Evolutionary conservation across 2,329 filamentous ascomycete species (phyloP).

Genomic region (Penicillium brasilianum): DNA sequence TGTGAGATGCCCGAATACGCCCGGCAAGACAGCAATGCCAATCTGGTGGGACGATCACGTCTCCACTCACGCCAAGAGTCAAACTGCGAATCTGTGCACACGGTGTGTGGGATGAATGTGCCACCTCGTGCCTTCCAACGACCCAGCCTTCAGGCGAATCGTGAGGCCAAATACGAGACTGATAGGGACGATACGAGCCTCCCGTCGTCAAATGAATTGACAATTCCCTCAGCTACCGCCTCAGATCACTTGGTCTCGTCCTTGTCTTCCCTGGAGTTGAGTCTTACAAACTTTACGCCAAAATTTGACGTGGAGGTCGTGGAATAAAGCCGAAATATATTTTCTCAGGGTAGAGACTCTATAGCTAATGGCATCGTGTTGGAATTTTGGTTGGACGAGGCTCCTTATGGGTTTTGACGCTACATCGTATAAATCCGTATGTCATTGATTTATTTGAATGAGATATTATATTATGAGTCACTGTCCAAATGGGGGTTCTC

Average conservation of each 20-base stretch:
- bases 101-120: neutral
- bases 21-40: neutral
- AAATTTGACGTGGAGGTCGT: neutral
- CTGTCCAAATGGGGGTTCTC: neutral
- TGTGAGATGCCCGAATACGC: neutral
- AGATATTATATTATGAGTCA: neutral
- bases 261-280: slow-evolving; percentile 1
- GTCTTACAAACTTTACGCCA: neutral
- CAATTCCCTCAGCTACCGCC: neutral
- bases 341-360: neutral
- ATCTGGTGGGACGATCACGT: neutral
- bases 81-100: neutral
- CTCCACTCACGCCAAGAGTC: neutral
- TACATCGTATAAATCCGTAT: neutral
- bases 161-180: neutral
- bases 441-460: neutral
- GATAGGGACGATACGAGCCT: neutral
- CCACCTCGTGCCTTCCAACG: neutral
- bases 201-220: neutral
- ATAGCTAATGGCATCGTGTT: neutral
- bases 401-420: neutral
- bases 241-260: neutral
- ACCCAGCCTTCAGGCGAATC: neutral
- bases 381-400: neutral
- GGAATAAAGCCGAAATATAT: neutral